A percentile compares a stretch with the other conserved stretches of the same genome.
These are phyloP conservation scores for Ogataea thermomethanolica DNA, from an alignment of 805 yeast genomes.

Conservation along the genomic window DNA sequence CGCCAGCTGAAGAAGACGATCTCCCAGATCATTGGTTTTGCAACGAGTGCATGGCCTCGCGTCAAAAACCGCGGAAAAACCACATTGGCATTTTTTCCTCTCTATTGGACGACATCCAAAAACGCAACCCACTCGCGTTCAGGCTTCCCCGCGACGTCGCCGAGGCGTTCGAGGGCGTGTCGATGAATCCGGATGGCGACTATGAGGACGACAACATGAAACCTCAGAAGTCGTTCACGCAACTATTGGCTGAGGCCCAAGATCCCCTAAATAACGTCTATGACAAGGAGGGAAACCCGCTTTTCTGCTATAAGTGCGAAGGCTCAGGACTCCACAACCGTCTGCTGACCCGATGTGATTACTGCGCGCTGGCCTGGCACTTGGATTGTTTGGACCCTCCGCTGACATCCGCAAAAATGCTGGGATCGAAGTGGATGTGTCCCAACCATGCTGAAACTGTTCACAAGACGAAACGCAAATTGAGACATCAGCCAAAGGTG, in stretches of 20 bases:
- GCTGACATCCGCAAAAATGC: conserved; percentile 61
- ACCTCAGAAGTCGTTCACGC: conserved; percentile 40
- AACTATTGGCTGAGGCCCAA: conserved; percentile 42
- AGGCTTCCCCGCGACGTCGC: conserved; percentile 65
- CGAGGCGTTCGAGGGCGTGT: conserved; percentile 70
- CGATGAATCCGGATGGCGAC: conserved; percentile 64
- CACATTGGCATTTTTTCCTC: conserved; percentile 50
- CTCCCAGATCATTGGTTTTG: conserved; percentile 92
- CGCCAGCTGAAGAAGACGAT: conserved; percentile 72
- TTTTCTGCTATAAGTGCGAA: conserved; percentile 74
- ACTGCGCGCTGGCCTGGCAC: conserved; percentile 83
- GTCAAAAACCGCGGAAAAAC: conserved; percentile 12
- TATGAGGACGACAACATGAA: conserved; percentile 63
- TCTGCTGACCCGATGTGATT: conserved; percentile 72
- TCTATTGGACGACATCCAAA: conserved; percentile 54
- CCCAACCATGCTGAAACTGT: conserved; percentile 73
- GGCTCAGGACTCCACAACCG: conserved; percentile 58
- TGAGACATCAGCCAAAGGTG: conserved; percentile 47
- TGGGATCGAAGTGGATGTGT: conserved; percentile 85
- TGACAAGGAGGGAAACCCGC: conserved; percentile 65
- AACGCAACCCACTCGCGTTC: conserved; percentile 63
- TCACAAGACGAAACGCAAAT: conserved; percentile 44
- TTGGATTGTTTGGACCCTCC: conserved; percentile 83
- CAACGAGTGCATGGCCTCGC: conserved; percentile 59
- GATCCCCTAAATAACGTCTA: conserved; percentile 59